Percentiles rank a stretch among this genome's conserved stretches.
These are phyloP conservation scores for Ambrosia hybrid DNA, from an alignment of 140 eudicot genomes.

Conservation along the genomic window DNA sequence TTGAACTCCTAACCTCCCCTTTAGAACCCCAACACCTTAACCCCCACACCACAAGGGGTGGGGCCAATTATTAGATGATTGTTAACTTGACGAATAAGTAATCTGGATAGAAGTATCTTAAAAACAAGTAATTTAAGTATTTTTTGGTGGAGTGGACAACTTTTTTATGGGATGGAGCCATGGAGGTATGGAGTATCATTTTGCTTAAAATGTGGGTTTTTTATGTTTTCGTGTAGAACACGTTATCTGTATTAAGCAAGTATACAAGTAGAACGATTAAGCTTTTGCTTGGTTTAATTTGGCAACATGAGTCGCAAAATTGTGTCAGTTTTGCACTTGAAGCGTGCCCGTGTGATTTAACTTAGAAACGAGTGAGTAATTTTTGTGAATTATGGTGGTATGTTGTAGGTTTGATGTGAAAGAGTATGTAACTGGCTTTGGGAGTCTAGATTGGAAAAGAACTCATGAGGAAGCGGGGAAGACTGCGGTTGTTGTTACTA, in stretches of 20 bases:
- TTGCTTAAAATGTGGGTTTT: not conserved
- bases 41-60: too few species aligned
- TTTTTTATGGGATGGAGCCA: not conserved
- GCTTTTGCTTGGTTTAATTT: conserved; percentile 5
- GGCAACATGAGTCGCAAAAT: not conserved
- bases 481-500: conserved; percentile 72
- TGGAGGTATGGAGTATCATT: not conserved
- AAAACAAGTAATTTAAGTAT: not conserved
- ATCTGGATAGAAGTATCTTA: not conserved
- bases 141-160: not conserved
- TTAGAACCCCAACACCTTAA: too few species aligned
- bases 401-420: conserved; percentile 76
- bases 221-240: not conserved
- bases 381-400: conserved; percentile 4
- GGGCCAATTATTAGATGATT: too few species aligned
- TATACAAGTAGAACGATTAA: not conserved
- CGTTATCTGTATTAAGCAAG: not conserved
- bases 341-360: not conserved
- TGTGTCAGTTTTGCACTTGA: conserved; percentile 5
- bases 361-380: conserved; percentile 1
- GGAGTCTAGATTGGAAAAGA: conserved; percentile 81
- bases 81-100: not conserved
- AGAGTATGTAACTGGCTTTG: conserved; percentile 79
- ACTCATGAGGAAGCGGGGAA: conserved; percentile 76
- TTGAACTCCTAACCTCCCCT: too few species aligned